Evolutionary conservation across 2,329 filamentous ascomycete genomes (phyloP), one percentile per base, ranked within the genome.

Genomic region (Xylariaceae sp.): DNA sequence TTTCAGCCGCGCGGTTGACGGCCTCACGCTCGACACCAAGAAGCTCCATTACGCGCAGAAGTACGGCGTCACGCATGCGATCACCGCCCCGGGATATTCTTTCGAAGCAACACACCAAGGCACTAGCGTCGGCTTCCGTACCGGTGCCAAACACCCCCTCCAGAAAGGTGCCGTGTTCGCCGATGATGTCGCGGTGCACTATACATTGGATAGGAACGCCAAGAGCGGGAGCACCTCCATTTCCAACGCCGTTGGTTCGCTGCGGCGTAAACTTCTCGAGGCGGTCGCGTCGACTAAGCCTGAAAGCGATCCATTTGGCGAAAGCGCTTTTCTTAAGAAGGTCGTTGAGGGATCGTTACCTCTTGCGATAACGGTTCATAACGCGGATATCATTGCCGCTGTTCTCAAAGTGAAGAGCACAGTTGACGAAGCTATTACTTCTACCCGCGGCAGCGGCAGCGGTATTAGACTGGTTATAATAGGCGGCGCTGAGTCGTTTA

Each of bases 401-500:
- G 67, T 83, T 1, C 72, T 88, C n/a, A 72, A 73, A 21, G 70
- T 87, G 57, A 87, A 87, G 68, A 62, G 68, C 3, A 73, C 77
- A 2, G 72, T 87, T 8, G 83, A 87, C 47, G 59, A 65, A 0
- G 70, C 68, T 0, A 67, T 72, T 13, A 41, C 61, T 1, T 53
- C 66, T 0, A 61, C 60, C 1, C 45, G 52, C 34, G 53, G 52
- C 40, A 22, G 37, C 16, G 34, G 48, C 4, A 34, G 47, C 21
- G 43, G 54, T 15, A 72, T 87, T 34, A 75, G 71, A n/a, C 54
- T 87, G 8, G 74, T 79, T 49, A 74, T 88, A 47, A 67, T 85
- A 19, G 85, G 85, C 56, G 85, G 77, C 39, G 83, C 84, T 5
- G 85, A 87, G 68, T 76, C 84, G 0, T 74, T 82, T 62, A 70